Base-by-base conservation (phyloP, 352 stramenopile species). In the Phytophthora crassamura region DNA sequence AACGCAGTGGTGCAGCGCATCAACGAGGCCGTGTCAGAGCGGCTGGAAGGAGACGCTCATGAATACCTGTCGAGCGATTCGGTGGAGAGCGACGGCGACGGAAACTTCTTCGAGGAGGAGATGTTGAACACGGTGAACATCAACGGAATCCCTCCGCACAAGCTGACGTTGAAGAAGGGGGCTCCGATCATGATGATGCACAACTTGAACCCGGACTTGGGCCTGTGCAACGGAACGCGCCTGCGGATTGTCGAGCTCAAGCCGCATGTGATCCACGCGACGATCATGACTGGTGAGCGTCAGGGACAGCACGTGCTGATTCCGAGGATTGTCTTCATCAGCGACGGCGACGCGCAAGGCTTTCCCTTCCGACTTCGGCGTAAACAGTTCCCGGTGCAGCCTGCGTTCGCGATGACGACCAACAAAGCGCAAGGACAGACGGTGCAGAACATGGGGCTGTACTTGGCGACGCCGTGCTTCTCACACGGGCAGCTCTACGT, bases 101-200 rank as follows among this genome's bases (percentile, higher is more conserved):
- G 3, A 0, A 28, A 28, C 25, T 28, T 28, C 25, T 28, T 28
- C 25, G 25, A 28, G 25, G n/a, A n/a, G n/a, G 25, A 28, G 4
- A 28, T 28, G 25, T 6, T 28, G 25, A 28, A 28, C 25, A 6
- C 25, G 25, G 25, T 28, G 25, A 28, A 28, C 25, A 28, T 28
- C 25, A 28, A 28, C 9, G 70, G 64, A 3, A 75, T 79, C 4
- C 67, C 60, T 2, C 67, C 64, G 7, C 70, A 79, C 48, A 72
- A 64, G 9, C 28, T 76, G 9, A 40, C 28, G 2, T 49, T 82
- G 0, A 78, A 77, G 30, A 36, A 57, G 0, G 55, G 67, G 2
- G 64, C 42, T 80, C 59, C 59, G 7, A 39, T 74, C 5, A 70
- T 77, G 63, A 48, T 80, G 52, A 67, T 80, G 14, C 52, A 57